Percentiles rank a stretch among this genome's conserved stretches.
phyloP scores from a whole-genome alignment of 768 basidiomycete genomes.

The Cystoderma amianthinum region DNA sequence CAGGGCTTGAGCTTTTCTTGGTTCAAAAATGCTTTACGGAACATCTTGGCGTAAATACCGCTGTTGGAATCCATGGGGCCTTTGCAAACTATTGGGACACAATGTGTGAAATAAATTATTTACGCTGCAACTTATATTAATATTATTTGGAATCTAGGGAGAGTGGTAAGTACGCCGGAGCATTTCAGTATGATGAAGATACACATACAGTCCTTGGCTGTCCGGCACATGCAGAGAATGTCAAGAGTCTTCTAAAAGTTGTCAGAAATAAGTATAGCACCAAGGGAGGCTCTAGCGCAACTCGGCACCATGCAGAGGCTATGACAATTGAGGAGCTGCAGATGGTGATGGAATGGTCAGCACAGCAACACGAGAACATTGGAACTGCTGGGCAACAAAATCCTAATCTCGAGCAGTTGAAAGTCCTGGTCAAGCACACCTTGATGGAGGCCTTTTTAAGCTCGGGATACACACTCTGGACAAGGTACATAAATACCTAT shows the following conservation, averaged over 20 bases:
- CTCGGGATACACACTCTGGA: slow-evolving; percentile 21
- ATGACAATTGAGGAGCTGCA: slow-evolving; percentile 23
- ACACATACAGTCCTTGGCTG: slow-evolving; percentile 17
- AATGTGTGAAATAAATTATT: no score
- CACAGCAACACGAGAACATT: slow-evolving; percentile 10
- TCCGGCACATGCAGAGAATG: slow-evolving; percentile 15
- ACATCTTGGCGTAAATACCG: slow-evolving; percentile 9
- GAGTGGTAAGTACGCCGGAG: slow-evolving; percentile 13
- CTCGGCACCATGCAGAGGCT: slow-evolving; percentile 21
- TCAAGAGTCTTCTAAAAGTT: slow-evolving; percentile 14
- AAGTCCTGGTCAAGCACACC: slow-evolving; percentile 14
- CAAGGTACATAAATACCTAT: slow-evolving; percentile 13
- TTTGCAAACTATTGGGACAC: slow-evolving; percentile 20
- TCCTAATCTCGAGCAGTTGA: slow-evolving; percentile 5
- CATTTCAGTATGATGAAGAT: slow-evolving; percentile 15
- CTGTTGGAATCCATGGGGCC: slow-evolving; percentile 17
- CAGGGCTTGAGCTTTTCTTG: slow-evolving; percentile 17
- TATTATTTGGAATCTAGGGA: slow-evolving; percentile 5
- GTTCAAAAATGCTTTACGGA: slow-evolving; percentile 23
- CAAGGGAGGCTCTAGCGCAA: slow-evolving; percentile 12
- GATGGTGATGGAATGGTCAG: slow-evolving; percentile 18
- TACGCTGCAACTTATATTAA: no score
- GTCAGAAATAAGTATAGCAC: slow-evolving; percentile 13
- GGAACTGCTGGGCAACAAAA: no score
- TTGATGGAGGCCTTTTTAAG: slow-evolving; percentile 19